These are phyloP conservation scores for Carex sylvatica DNA, from an alignment of 202 grass and related monocot genomes.

Conservation along the genomic window DNA sequence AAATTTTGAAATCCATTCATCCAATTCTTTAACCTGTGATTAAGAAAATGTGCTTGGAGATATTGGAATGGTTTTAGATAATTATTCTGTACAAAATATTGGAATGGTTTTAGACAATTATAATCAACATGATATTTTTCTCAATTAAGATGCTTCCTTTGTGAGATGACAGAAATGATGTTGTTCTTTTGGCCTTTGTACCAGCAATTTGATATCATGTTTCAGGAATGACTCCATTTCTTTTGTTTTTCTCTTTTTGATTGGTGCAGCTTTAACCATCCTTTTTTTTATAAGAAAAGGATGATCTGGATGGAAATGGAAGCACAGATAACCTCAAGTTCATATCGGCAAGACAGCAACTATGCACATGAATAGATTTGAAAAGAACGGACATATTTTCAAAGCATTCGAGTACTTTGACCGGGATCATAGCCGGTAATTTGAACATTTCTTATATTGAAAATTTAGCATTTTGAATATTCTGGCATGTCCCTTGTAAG, in stretches of 20 bases:
- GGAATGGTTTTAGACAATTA: no score
- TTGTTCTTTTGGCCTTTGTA: neutral
- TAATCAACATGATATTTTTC: no score
- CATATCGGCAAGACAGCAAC: conserved; percentile 91
- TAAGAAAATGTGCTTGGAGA: no score
- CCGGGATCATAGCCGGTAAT: conserved; percentile 92
- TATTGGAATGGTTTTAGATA: no score
- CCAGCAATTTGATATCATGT: neutral
- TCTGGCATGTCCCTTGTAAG: neutral
- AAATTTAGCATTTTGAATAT: conserved; percentile 8
- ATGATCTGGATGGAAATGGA: conserved; percentile 99
- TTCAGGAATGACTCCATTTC: neutral
- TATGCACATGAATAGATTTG: conserved; percentile 99
- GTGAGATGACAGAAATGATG: no score
- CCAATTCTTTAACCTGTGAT: no score
- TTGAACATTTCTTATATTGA: conserved; percentile 15
- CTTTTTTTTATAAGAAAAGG: conserved; percentile 45
- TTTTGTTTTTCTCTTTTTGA: neutral
- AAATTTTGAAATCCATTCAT: no score
- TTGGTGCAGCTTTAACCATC: conserved; percentile 12
- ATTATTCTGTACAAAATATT: no score
- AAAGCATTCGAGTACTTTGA: conserved; percentile 99
- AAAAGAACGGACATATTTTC: conserved; percentile 90
- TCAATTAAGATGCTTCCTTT: no score
- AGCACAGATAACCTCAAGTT: conserved; percentile 92